These are phyloP conservation scores for Neurospora sp. DNA, from an alignment of 495 filamentous ascomycete species.

Conservation along the genomic window DNA sequence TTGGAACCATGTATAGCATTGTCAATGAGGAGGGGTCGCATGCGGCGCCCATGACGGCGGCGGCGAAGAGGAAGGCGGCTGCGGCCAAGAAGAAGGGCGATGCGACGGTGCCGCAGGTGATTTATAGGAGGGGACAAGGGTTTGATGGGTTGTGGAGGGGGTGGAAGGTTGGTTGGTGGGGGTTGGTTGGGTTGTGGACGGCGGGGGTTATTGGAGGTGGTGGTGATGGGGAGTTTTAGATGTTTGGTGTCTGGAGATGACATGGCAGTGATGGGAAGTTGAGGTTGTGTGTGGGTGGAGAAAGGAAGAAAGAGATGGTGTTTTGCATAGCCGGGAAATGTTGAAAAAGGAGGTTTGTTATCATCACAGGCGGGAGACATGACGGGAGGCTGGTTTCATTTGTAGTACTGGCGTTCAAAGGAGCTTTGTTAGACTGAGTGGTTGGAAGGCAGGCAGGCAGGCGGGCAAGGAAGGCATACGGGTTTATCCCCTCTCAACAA, in stretches of 20 bases:
- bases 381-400: background rate
- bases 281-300: background rate
- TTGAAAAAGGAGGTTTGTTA: background rate
- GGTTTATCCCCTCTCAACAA: background rate
- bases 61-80: background rate
- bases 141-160: constrained; percentile 79
- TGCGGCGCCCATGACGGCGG: constrained; percentile 24
- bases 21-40: constrained; percentile 68
- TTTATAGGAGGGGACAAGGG: constrained; percentile 63
- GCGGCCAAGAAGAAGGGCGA: background rate
- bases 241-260: background rate
- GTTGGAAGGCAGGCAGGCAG: background rate
- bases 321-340: background rate
- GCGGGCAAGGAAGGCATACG: background rate
- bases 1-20: constrained; percentile 83
- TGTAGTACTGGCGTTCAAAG: background rate
- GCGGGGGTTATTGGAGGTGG: constrained; percentile 33
- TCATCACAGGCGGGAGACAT: background rate
- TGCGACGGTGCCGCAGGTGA: constrained; percentile 26
- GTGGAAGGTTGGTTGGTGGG: constrained; percentile 95
- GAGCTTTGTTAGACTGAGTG: background rate
- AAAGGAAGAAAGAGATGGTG: background rate
- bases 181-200: constrained; percentile 75
- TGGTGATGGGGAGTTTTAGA: constrained; percentile 39
- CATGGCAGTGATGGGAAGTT: background rate